These are phyloP conservation scores for Ramularia endophylla DNA, from an alignment of 2,329 filamentous ascomycete species.

Conservation along the genomic window DNA sequence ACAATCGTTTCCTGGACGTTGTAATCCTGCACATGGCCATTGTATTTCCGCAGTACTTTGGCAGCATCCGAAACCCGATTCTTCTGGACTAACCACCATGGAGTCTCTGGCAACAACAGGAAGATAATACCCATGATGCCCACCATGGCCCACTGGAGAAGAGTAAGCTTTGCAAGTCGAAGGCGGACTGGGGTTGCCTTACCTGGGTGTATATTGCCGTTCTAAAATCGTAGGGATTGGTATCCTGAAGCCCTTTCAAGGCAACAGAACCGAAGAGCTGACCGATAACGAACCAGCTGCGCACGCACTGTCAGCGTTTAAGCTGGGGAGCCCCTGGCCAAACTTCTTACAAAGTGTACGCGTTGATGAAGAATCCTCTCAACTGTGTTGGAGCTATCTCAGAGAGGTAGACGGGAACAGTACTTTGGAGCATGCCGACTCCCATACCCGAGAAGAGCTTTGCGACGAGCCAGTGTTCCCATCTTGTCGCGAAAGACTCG, in stretches of 20 bases:
- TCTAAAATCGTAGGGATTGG: conserved; percentile 31
- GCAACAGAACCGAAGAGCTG: conserved; percentile 40
- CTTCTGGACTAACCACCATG: conserved; percentile 23
- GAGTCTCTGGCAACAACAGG: conserved; percentile 35
- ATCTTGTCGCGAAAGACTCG: conserved; percentile 34
- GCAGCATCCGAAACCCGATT: conserved; percentile 22
- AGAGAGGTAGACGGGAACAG: conserved; percentile 38
- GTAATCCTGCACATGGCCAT: conserved; percentile 30
- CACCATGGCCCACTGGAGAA: conserved; percentile 36
- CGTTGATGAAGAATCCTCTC: conserved; percentile 37
- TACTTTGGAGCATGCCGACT: conserved; percentile 40
- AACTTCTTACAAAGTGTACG: conserved; percentile 32
- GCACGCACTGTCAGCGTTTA: not conserved
- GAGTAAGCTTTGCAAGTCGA: not conserved
- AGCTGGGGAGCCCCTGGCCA: not conserved
- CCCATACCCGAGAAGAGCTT: conserved; percentile 33
- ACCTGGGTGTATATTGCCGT: conserved; percentile 40
- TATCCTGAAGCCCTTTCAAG: conserved; percentile 31
- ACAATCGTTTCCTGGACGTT: conserved; percentile 30
- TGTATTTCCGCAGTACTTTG: conserved; percentile 25
- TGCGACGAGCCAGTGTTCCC: conserved; percentile 37
- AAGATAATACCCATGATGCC: conserved; percentile 38
- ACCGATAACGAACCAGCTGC: conserved; percentile 39
- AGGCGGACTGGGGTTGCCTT: not conserved
- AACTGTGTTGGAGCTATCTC: conserved; percentile 39